phyloP scores from a whole-genome alignment of 192 early-diverging fungal genomes.

The Coemansia sp. region DNA sequence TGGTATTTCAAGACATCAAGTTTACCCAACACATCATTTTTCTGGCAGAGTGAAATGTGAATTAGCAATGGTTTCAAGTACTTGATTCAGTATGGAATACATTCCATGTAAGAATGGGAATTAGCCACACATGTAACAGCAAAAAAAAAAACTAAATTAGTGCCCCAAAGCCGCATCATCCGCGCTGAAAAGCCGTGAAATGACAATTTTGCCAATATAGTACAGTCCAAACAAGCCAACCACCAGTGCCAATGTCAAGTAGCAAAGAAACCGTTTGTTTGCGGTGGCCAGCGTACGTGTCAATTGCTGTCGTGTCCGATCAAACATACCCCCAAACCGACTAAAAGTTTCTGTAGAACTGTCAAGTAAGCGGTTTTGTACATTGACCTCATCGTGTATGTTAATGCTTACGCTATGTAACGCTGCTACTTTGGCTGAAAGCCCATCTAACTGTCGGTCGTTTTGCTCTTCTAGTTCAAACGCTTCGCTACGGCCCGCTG shows the following conservation, averaged over 20 bases:
- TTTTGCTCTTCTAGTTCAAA: conserved; percentile 52
- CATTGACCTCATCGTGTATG: conserved; percentile 41
- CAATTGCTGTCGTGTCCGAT: conserved; percentile 37
- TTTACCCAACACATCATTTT: conserved; percentile 1
- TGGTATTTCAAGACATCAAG: not conserved
- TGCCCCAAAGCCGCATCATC: not conserved
- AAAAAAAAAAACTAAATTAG: too few species aligned
- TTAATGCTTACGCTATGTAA: conserved; percentile 46
- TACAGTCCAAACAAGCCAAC: conserved; percentile 40
- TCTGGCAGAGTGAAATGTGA: conserved; percentile 5
- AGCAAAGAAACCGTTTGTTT: conserved; percentile 38
- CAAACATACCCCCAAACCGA: conserved; percentile 52
- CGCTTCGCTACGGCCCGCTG: conserved; percentile 29
- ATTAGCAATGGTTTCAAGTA: not conserved
- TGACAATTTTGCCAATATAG: conserved; percentile 31
- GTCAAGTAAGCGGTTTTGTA: conserved; percentile 46
- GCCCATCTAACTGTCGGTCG: conserved; percentile 36
- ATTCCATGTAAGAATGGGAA: too few species aligned
- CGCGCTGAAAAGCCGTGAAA: conserved; percentile 8
- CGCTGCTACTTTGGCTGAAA: conserved; percentile 45
- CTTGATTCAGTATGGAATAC: conserved; percentile 6
- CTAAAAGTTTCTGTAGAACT: conserved; percentile 34
- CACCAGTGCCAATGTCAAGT: conserved; percentile 34
- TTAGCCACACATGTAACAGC: too few species aligned
- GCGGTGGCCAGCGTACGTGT: conserved; percentile 44